Percentiles rank a stretch among this genome's conserved stretches.
Evolutionary conservation across 139 green algal species (phyloP).

Genomic region (Chlorella vulgaris): DNA sequence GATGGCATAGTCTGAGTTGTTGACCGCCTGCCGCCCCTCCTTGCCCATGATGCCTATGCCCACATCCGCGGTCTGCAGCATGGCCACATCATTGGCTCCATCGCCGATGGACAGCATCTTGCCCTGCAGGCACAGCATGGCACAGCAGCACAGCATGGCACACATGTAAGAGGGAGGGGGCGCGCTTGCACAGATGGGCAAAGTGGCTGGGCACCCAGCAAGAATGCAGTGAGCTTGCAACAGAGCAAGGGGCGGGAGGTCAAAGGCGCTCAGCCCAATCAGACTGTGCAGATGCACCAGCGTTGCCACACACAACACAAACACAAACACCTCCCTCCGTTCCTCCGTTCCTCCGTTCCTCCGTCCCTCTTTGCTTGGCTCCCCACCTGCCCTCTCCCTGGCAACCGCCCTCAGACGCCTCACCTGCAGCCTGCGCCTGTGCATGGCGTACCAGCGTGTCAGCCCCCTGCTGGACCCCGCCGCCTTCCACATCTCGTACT

Average conservation of each 20-base stretch:
- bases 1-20: slow-evolving; percentile 93
- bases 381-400: not conserved
- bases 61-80: slow-evolving; percentile 94
- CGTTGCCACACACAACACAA: too few species aligned
- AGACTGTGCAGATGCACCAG: too few species aligned
- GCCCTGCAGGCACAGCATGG: not conserved
- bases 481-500: slow-evolving; percentile 59
- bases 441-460: slow-evolving; percentile 37
- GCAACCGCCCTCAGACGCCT: not conserved
- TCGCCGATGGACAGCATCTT: slow-evolving; percentile 97
- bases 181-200: too few species aligned
- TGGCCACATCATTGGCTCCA: slow-evolving; percentile 98
- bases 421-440: slow-evolving; percentile 30
- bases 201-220: too few species aligned
- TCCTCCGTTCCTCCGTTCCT: too few species aligned
- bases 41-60: slow-evolving; percentile 94
- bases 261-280: too few species aligned
- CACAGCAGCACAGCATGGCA: too few species aligned
- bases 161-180: too few species aligned
- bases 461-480: slow-evolving; percentile 35
- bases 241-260: too few species aligned
- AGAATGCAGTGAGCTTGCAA: too few species aligned
- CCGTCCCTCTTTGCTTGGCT: not conserved
- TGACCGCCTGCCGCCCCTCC: slow-evolving; percentile 92
- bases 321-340: too few species aligned